Conservation (phyloP, 345 rosid genomes). For the Corymbia maculata region DNA sequence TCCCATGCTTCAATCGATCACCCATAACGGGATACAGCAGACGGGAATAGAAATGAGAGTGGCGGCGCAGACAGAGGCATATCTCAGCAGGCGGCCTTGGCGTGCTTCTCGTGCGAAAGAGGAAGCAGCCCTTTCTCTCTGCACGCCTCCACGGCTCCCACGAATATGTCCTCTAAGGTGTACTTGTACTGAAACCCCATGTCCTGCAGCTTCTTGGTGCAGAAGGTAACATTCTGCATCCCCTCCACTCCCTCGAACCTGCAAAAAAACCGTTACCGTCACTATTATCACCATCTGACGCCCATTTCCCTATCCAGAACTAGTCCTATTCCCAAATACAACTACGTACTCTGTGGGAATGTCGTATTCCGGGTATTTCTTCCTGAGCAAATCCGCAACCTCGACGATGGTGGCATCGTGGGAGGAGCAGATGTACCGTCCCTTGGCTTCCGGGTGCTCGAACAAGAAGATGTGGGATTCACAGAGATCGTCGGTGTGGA, state of each 20-base stretch:
- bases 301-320: background rate
- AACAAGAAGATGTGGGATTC: slow-evolving; percentile 61
- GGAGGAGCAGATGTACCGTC: slow-evolving; percentile 77
- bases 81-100: background rate
- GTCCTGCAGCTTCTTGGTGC: slow-evolving; percentile 57
- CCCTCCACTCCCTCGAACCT: slow-evolving; percentile 66
- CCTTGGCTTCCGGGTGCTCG: slow-evolving; percentile 61
- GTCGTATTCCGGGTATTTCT: slow-evolving; percentile 57
- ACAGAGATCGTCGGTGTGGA: slow-evolving; percentile 90
- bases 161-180: slow-evolving; percentile 67
- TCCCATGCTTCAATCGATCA: background rate
- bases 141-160: slow-evolving; percentile 68
- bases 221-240: slow-evolving; percentile 29
- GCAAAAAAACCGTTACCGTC: background rate
- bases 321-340: background rate
- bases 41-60: background rate
- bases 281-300: background rate
- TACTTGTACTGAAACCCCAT: slow-evolving; percentile 69
- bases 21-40: background rate
- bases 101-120: background rate
- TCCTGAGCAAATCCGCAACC: slow-evolving; percentile 36
- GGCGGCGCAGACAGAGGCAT: background rate
- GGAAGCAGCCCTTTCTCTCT: slow-evolving; percentile 58
- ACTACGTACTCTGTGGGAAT: slow-evolving; percentile 47
- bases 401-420: slow-evolving; percentile 48